Evolutionary conservation across 169 alveolate species (phyloP).

Genomic region (Cryptosporidium ubiquitum): DNA sequence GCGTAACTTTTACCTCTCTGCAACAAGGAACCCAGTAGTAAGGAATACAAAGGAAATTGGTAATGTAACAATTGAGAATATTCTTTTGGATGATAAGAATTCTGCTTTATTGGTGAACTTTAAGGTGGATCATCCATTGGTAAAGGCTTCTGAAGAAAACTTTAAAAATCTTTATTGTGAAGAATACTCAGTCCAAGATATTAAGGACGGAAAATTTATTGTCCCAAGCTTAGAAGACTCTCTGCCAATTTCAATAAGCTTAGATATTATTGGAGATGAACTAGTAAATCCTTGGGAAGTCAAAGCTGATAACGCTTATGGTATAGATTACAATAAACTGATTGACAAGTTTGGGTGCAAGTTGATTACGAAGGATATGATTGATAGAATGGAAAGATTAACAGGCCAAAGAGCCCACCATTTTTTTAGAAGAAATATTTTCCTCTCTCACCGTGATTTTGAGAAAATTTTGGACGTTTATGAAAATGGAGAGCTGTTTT

Average conservation of each 20-base stretch:
- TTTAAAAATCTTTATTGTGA: neutral
- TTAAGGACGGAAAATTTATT: constrained; percentile 8
- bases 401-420: constrained; percentile 77
- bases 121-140: constrained; percentile 18
- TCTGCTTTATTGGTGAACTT: neutral
- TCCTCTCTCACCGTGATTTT: constrained; percentile 98
- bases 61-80: neutral
- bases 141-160: neutral
- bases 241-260: constrained; percentile 17
- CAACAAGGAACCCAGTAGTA: constrained; percentile 42
- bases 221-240: constrained; percentile 40
- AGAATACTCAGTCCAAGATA: constrained; percentile 45
- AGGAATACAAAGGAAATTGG: constrained; percentile 36
- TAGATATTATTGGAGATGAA: constrained; percentile 69
- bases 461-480: constrained; percentile 91
- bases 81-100: neutral
- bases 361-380: constrained; percentile 83
- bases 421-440: constrained; percentile 93
- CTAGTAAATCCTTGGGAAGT: constrained; percentile 76
- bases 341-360: constrained; percentile 94
- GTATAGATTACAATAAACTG: constrained; percentile 93
- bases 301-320: constrained; percentile 72
- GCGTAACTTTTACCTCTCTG: constrained; percentile 19
- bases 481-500: constrained; percentile 94
- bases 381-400: constrained; percentile 85